Conservation (phyloP, 1,139 yeast genomes). For the Hyphopichia fennica region DNA sequence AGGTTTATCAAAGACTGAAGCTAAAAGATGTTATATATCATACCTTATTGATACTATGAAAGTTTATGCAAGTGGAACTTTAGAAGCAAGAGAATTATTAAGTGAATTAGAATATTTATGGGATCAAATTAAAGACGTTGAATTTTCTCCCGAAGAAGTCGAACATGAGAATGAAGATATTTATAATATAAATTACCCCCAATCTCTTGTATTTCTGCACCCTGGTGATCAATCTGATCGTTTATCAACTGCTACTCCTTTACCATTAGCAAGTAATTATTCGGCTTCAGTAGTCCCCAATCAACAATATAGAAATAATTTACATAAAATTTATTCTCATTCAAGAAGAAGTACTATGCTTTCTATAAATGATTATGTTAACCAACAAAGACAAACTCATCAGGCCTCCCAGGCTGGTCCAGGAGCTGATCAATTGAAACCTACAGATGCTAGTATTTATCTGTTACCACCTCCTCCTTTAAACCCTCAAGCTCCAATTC, state of each 20-base stretch:
- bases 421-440: constrained; percentile 9
- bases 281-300: constrained; percentile 21
- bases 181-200: constrained; percentile 8
- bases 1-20: constrained; percentile 70
- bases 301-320: constrained; percentile 34
- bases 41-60: constrained; percentile 73
- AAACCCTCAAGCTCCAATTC: not conserved
- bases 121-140: constrained; percentile 69
- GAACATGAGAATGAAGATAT: constrained; percentile 14
- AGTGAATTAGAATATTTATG: constrained; percentile 69
- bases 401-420: not conserved
- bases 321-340: constrained; percentile 47
- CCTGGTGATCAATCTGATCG: constrained; percentile 33
- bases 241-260: constrained; percentile 39
- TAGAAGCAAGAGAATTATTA: constrained; percentile 66
- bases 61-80: constrained; percentile 65
- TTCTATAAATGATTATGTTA: constrained; percentile 39
- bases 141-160: constrained; percentile 29
- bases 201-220: constrained; percentile 40
- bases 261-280: constrained; percentile 23
- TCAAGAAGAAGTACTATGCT: constrained; percentile 42
- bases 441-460: constrained; percentile 23
- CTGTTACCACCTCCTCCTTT: constrained; percentile 20
- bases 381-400: constrained; percentile 26
- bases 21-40: constrained; percentile 69